Base-by-base conservation (phyloP, 2,329 filamentous ascomycete species). In the Aureobasidium sp. region DNA sequence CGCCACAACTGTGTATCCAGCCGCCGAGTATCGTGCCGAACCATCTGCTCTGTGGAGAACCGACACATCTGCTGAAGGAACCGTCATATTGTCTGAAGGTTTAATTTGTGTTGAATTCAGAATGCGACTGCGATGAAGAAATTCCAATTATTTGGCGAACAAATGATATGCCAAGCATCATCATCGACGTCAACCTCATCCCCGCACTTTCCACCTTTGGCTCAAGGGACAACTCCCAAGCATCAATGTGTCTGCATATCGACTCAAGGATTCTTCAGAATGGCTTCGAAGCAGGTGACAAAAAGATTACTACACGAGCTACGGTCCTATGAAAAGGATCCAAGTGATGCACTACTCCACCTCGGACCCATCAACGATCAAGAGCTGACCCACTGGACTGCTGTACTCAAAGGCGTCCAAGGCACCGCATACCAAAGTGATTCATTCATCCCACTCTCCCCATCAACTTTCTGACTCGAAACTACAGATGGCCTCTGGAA, bases 1-100 rank as follows among this genome's bases (percentile, higher is more conserved):
- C 61, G 88, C 89, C 59, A 95, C 84, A 66, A 97, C 83, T 48
- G 86, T 87, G 75, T 91, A 96, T 53, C 91, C 89, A 62, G 84
- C 81, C 68, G 86, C 82, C 2, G 88, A 85, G 72, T 90, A 91
- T 10, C 85, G 87, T 11, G 89, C 89, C 50, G 91, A 95, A 64
- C 90, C 90, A 72, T 95, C 90, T 30, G 89, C 83, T 64, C 86
- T 87, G 63, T 84, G 80, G 3, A 95, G 80, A 62, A 76, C 72
- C 42, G 62, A 63, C 8, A 65, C 27, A 9, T 48, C 55, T 49
- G 64, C 62, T 36, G 47, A 34, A 10, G 60, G 55, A 11, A 55
- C 50, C 29, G 60, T 59, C 62, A 63, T 65, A 25, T 16, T 44
- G 3, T 8, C 30, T 21, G 21, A 21, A 21, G 27, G 9, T 30